Evolutionary conservation across 768 basidiomycete species (phyloP), one percentile per base, ranked within the genome.

Genomic region (Pisolithus tinctorius): DNA sequence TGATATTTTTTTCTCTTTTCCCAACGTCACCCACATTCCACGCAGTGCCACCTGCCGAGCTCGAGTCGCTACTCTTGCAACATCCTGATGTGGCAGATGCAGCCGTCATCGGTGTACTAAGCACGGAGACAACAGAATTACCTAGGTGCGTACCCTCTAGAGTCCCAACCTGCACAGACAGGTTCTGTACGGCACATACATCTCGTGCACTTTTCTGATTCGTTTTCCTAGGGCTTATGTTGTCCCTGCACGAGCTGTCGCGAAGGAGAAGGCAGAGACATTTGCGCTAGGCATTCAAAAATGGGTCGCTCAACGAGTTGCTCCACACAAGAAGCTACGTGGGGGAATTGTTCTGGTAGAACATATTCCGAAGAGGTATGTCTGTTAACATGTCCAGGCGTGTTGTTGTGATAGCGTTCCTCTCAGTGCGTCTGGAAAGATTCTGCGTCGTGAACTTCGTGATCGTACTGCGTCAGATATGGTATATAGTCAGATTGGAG

Each of bases 21-120:
- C 14, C 30, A 13, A 26, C 29, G 14, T 47, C 9, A 7, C 9
- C 20, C 31, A 25, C 11, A 11, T 25, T 36, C 17, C 36, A 45
- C 53, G 38, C 58, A 88, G 91, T 93, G 16, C 82, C 92, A 5
- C 91, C 91, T 0, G 91, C 92, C 1, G 91, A 93, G 58, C 76
- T 94, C 4, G 92, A 94, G 60, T 78, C 80, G 29, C 69, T 90
- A 0, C 75, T 93, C 0, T 68, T 93, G 14, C 79, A 79, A 4
- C 86, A 93, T 58, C 83, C 85, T 2, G 79, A 84, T 0, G 73
- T 95, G n/a, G 83, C 81, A 2, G 93, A 96, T 59, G 78, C 76
- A 1, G 91, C 83, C 9, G 92, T 95, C n/a, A 84, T 93, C 50
- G 89, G 91, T 1, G 69, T 93, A 1, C 74, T 82, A 5, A 78